These are phyloP conservation scores for Pichia exigua DNA, from an alignment of 805 yeast species.

Conservation along the genomic window DNA sequence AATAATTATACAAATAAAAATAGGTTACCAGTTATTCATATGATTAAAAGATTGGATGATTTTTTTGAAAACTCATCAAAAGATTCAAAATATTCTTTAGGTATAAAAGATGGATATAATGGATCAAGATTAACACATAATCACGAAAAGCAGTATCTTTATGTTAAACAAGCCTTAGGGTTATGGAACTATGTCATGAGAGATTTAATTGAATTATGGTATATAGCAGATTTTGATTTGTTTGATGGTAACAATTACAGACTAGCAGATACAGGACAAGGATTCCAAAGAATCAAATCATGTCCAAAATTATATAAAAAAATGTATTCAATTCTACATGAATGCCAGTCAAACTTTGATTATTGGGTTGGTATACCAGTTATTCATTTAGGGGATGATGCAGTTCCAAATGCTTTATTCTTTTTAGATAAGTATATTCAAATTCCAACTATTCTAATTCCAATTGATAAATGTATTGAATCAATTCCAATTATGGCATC, in stretches of 20 bases:
- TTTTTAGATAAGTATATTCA: conserved; percentile 75
- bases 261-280: conserved; percentile 71
- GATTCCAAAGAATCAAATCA: conserved; percentile 65
- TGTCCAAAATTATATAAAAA: conserved; percentile 63
- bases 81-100: conserved; percentile 36
- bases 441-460: conserved; percentile 69
- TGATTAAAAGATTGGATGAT: conserved; percentile 46
- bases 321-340: conserved; percentile 62
- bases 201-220: conserved; percentile 74
- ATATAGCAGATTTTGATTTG: conserved; percentile 65
- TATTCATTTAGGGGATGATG: conserved; percentile 74
- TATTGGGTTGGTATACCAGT: conserved; percentile 78
- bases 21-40: conserved; percentile 56
- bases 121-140: conserved; percentile 71
- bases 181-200: conserved; percentile 73
- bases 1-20: conserved; percentile 65
- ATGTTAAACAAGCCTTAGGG: conserved; percentile 66
- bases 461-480: conserved; percentile 52
- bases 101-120: conserved; percentile 55
- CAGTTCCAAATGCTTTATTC: conserved; percentile 76
- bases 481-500: conserved; percentile 44
- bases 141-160: conserved; percentile 64
- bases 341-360: conserved; percentile 54
- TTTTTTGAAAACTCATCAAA: conserved; percentile 31
- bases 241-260: conserved; percentile 49